Evolutionary conservation across 2,329 filamentous ascomycete genomes (phyloP), one percentile per base, ranked within the genome.

Genomic region (Peltaster fructicola): DNA sequence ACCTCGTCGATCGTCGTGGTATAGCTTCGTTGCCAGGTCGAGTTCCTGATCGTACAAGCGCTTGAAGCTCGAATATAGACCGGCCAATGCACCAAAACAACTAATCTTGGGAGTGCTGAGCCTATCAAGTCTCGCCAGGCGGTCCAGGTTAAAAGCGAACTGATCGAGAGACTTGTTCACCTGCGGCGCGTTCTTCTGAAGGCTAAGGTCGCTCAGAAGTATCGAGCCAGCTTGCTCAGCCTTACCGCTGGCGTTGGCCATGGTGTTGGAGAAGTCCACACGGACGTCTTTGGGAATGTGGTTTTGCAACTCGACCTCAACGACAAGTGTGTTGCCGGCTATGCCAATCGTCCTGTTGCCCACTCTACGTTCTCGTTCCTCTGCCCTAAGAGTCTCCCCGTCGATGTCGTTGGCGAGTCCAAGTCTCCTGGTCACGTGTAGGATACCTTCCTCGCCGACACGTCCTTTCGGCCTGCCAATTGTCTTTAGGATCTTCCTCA

Each of bases 11-110:
- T n/a, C 2, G n/a, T n/a, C n/a, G n/a, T n/a, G n/a, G n/a, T n/a
- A n/a, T n/a, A n/a, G n/a, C n/a, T n/a, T n/a, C 50, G 46, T 2
- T 56, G 17, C 17, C 3, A 15, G 15, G 6, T 17, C 19, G 9
- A 26, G 12, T 43, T 88, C 78, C 58, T 77, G 75, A 22, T 68
- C 57, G 40, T 77, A 69, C n/a, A 90, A 53, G 37, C 61, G 70
- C 30, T 63, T 58, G 31, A 88, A 53, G 40, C 75, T 78, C 29
- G 64, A 64, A 45, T 74, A 79, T 5, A 90, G 58, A 3, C 77
- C 77, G 4, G 68, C 69, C 21, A 85, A 58, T 1, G 79, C 79
- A 44, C 81, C 75, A 44, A 79, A 76, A 45, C 78, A 78, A 38
- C 79, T 79, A 6, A 85, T 59, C 4, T 65, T 65, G 2, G 69